Conservation (phyloP, 2,329 filamentous ascomycete genomes). For the Botryotinia globosa region DNA sequence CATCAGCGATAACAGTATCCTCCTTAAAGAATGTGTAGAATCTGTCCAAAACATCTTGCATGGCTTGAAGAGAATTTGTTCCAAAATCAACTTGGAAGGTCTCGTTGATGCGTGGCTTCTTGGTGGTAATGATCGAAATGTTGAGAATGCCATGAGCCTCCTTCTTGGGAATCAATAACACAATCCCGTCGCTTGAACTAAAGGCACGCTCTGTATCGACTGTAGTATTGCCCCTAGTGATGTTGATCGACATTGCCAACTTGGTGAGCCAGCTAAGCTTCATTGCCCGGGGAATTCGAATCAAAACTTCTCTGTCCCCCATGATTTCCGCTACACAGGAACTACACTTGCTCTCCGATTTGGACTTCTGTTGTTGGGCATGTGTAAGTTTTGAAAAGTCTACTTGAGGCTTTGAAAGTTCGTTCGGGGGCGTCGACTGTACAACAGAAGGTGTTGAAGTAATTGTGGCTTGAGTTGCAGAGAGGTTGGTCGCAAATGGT, state of each 20-base stretch:
- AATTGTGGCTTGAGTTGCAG: constrained; percentile 30
- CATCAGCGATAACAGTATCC: constrained; percentile 25
- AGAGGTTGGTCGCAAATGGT: constrained; percentile 25
- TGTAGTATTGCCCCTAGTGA: constrained; percentile 48
- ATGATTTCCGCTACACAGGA: constrained; percentile 48
- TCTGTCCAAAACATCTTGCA: constrained; percentile 32
- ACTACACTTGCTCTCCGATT: constrained; percentile 32
- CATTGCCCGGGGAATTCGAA: constrained; percentile 51
- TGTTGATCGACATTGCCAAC: constrained; percentile 55
- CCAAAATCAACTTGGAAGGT: constrained; percentile 61
- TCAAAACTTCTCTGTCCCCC: constrained; percentile 51
- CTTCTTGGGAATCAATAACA: constrained; percentile 48
- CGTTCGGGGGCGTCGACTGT: constrained; percentile 39
- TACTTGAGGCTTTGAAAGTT: constrained; percentile 45
- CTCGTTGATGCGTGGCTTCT: constrained; percentile 59
- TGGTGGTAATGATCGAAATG: constrained; percentile 56
- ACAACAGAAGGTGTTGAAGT: constrained; percentile 38
- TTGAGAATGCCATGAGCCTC: constrained; percentile 59
- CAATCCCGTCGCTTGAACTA: constrained; percentile 37
- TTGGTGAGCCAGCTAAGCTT: constrained; percentile 56
- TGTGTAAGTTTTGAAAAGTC: constrained; percentile 33
- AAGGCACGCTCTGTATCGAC: constrained; percentile 48
- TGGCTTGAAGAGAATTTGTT: constrained; percentile 28
- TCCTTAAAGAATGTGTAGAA: constrained; percentile 31
- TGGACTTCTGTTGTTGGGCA: constrained; percentile 22